Conservation (phyloP, 306 rosid species). For the Gastrolobium bilobum region DNA sequence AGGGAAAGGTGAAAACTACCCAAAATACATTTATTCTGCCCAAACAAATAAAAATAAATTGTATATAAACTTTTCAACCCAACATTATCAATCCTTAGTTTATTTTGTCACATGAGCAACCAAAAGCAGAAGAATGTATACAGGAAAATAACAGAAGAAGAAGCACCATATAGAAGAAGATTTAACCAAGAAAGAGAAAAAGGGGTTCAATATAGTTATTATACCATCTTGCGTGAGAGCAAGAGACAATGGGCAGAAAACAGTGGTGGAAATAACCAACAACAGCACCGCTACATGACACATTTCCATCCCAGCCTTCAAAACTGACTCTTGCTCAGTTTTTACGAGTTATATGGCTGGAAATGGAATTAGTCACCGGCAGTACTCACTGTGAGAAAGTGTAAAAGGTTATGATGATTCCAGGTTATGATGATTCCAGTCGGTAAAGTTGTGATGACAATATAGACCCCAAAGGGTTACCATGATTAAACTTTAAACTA, state of each 20-base stretch:
- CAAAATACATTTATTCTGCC: neutral
- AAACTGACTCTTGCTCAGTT: slow-evolving; percentile 25
- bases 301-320: slow-evolving; percentile 47
- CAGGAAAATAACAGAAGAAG: neutral
- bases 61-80: neutral
- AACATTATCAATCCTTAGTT: neutral
- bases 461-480: slow-evolving; percentile 29
- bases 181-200: neutral
- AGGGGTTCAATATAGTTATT: neutral
- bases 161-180: neutral
- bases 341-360: neutral
- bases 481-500: slow-evolving; percentile 26
- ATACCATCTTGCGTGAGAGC: slow-evolving; percentile 78
- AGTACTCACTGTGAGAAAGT: neutral
- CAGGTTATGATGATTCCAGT: slow-evolving; percentile 38
- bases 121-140: neutral
- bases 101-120: neutral
- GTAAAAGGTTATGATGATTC: slow-evolving; percentile 31
- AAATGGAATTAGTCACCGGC: slow-evolving; percentile 3
- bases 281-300: slow-evolving; percentile 53
- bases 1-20: neutral
- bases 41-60: neutral
- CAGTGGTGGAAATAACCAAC: slow-evolving; percentile 47
- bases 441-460: slow-evolving; percentile 44
- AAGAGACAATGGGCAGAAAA: slow-evolving; percentile 48